Evolutionary conservation across 306 rosid species (phyloP), one percentile per base, ranked within the genome.

Genomic region (Gastrolobium villosum): DNA sequence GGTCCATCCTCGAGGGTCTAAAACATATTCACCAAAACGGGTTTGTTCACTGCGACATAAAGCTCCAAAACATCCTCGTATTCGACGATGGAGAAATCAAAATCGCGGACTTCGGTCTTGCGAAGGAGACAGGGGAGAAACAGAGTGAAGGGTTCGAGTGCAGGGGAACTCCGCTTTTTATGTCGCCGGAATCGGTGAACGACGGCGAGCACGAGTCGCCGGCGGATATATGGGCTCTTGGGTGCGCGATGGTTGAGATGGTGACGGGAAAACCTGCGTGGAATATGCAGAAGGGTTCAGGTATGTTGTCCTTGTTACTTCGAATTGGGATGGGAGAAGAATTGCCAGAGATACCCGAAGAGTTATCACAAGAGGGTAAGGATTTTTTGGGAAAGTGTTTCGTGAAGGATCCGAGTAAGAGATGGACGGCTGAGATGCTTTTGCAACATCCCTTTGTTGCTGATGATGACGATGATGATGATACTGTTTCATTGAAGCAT

Each of bases 401-500:
- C 7, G 79, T 90, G 36, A 95, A 84, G 52, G 96, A 95, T 82
- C 91, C 98, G 0, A 77, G 10, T 7, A 75, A 84, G 65, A 77
- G 99, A 79, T 95, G 99, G 99, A 95, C 94, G 60, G 97, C 99
- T 0, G 97, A 95, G 80, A 93, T 85, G 98, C 97, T 95, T 32
- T 41, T 95, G 65, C 56, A 67, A 1, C 99, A 95, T 43, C 90
- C 97, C 0, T 93, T 95, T 20, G 44, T 92, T 0, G 75, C 67
- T 1, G 71, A 20, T 0, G 72, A 49, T 1, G 65, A 60, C 1
- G 71, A 20, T 0, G 72, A 49, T 1, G 65, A 60, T 11, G 65
- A 60, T 11, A 49, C 81, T 72, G 87, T 83, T 85, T 45, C 78
- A 66, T 49, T 72, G 81, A 73, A 84, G 45, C 40, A 28, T 2